Conservation (phyloP, 1,284 basidiomycete genomes). For the Cutaneotrichosporon cyanovorans region DNA sequence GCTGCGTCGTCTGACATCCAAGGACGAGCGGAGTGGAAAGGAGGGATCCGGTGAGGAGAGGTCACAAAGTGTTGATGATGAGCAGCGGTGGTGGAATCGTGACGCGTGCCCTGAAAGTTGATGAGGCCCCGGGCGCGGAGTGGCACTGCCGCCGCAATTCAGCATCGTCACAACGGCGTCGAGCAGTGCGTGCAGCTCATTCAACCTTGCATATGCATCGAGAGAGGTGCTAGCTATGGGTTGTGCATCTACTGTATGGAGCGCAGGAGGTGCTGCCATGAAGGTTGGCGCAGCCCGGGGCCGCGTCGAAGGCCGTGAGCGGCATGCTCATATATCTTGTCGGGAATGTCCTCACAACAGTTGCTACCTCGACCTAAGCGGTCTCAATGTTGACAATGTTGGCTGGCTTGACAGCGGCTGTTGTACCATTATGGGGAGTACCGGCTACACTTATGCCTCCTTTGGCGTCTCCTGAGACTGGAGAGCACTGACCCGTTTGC, state of each 20-base stretch:
- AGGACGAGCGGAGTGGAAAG: neutral
- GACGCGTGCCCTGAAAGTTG: neutral
- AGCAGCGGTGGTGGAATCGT: neutral
- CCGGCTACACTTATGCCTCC: neutral
- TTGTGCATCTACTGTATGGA: no score
- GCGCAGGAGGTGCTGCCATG: no score
- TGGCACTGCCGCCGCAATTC: neutral
- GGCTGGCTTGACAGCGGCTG: no score
- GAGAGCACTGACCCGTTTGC: conserved; percentile 15
- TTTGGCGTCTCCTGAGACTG: neutral
- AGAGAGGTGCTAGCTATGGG: no score
- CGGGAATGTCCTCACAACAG: no score
- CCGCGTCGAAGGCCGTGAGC: no score
- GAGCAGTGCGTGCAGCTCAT: no score
- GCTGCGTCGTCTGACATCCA: conserved; percentile 14
- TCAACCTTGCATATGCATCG: no score
- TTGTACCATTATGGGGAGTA: no score
- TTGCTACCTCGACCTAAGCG: neutral
- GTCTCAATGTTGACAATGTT: no score
- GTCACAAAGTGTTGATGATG: conserved; percentile 2
- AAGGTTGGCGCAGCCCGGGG: no score
- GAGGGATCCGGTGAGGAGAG: neutral
- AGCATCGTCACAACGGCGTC: neutral
- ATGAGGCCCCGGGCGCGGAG: neutral
- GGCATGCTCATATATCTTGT: no score